Conservation (phyloP, 805 yeast species). For the Diddensiella transvaalensis region DNA sequence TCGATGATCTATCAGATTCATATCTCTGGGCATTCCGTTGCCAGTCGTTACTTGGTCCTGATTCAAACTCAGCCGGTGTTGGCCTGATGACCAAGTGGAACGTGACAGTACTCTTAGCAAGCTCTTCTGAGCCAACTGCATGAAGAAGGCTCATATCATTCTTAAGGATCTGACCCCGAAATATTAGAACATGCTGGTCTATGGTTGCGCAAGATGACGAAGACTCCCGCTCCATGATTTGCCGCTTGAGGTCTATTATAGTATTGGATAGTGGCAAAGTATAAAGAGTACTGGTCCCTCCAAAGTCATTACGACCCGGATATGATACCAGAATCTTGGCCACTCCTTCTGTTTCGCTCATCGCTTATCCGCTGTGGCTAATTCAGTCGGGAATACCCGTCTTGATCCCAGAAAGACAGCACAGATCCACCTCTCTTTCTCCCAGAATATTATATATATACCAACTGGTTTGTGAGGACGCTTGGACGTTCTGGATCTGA, state of each 20-base stretch:
- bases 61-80: not conserved
- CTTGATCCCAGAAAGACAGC: too few relatives aligned
- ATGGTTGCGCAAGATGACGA: not conserved
- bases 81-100: conserved; percentile 16
- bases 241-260: conserved; percentile 1
- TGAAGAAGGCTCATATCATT: conserved; percentile 4
- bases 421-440: too few relatives aligned
- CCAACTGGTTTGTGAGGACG: too few relatives aligned
- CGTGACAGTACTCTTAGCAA: conserved; percentile 5
- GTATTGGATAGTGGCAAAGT: not conserved
- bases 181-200: conserved; percentile 11
- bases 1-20: not conserved
- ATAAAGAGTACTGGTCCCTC: not conserved
- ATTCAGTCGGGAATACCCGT: too few relatives aligned
- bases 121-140: conserved; percentile 1
- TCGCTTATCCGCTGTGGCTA: too few relatives aligned
- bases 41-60: not conserved
- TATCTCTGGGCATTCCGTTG: not conserved
- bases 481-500: too few relatives aligned
- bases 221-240: conserved; percentile 4
- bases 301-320: not conserved
- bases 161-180: conserved; percentile 10
- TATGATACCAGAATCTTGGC: not conserved
- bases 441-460: too few relatives aligned
- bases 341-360: too few relatives aligned